phyloP scores from a whole-genome alignment of 1,139 yeast genomes.

The Taiozyma sp. region DNA sequence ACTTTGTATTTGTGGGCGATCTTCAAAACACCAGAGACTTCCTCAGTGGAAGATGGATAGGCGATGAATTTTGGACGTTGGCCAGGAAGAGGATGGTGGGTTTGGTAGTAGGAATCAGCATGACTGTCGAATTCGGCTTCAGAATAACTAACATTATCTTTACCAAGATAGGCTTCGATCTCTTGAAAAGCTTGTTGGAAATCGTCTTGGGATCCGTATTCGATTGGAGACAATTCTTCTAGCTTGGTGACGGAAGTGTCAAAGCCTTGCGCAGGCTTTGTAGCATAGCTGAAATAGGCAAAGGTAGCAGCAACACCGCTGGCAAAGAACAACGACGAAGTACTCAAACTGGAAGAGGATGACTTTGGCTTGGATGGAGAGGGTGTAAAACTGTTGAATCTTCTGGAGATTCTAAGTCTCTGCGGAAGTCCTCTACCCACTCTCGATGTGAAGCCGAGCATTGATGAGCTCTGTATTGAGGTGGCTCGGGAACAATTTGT shows the following conservation, averaged over 20 bases:
- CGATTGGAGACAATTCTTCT: slow-evolving; percentile 30
- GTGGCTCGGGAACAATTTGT: neutral
- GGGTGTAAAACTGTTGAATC: slow-evolving; percentile 1
- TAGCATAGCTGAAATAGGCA: slow-evolving; percentile 5
- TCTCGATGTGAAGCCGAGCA: neutral
- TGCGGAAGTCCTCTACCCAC: neutral
- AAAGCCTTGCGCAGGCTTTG: neutral
- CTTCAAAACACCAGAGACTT: slow-evolving; percentile 60
- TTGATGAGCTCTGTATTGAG: neutral
- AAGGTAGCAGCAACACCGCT: slow-evolving; percentile 15
- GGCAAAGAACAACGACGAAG: slow-evolving; percentile 12
- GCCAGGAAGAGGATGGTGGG: slow-evolving; percentile 39
- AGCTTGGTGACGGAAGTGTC: slow-evolving; percentile 29
- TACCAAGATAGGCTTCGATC: slow-evolving; percentile 38
- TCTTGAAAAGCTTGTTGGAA: slow-evolving; percentile 39
- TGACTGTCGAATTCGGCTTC: slow-evolving; percentile 30
- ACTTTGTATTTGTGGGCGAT: slow-evolving; percentile 58
- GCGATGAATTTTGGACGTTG: slow-evolving; percentile 62
- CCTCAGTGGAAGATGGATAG: slow-evolving; percentile 59
- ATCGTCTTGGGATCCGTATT: slow-evolving; percentile 36
- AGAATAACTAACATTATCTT: slow-evolving; percentile 30
- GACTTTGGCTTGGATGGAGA: neutral
- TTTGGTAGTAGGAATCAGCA: slow-evolving; percentile 23
- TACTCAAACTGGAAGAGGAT: neutral
- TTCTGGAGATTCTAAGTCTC: neutral